A percentile compares a stretch with the other conserved stretches of the same genome.
phyloP scores from a whole-genome alignment of 352 stramenopile genomes.

The Plasmopara halstedii region DNA sequence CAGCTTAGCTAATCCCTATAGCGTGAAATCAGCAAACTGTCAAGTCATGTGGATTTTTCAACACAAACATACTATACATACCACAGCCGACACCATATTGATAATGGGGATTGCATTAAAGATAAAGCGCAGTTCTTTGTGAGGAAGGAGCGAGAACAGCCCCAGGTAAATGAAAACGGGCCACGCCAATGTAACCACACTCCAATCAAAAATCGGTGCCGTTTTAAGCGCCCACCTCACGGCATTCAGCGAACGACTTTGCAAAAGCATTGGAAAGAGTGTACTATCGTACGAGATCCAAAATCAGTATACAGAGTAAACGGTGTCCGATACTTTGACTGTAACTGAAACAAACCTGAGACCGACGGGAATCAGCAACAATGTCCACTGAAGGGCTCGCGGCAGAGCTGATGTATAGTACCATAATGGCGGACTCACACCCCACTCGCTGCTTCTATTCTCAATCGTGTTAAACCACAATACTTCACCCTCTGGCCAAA shows the following conservation, averaged over 20 bases:
- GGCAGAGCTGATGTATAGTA: conserved; percentile 95
- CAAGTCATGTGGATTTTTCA: background rate
- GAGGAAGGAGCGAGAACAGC: conserved; percentile 94
- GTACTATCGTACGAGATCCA: conserved; percentile 28
- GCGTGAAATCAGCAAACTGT: background rate
- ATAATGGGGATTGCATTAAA: conserved; percentile 96
- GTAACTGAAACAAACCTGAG: conserved; percentile 36
- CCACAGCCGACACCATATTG: conserved; percentile 89
- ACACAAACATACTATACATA: conserved; percentile 16
- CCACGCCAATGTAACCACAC: conserved; percentile 51
- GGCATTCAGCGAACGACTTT: conserved; percentile 37
- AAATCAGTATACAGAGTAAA: background rate
- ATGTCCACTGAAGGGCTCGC: conserved; percentile 76
- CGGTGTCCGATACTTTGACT: background rate
- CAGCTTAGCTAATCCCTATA: conserved; percentile 61
- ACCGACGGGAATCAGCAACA: conserved; percentile 77
- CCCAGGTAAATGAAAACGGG: conserved; percentile 82
- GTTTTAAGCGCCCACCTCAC: conserved; percentile 25
- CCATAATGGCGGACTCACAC: conserved; percentile 92
- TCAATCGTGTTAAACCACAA: conserved; percentile 95
- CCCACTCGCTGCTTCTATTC: conserved; percentile 97
- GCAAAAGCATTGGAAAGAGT: conserved; percentile 33
- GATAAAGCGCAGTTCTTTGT: conserved; percentile 98
- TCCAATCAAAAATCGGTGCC: conserved; percentile 40
- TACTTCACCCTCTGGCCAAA: conserved; percentile 98